Conservation (phyloP, 2,329 filamentous ascomycete genomes). For the Calonectria hawksworthii region DNA sequence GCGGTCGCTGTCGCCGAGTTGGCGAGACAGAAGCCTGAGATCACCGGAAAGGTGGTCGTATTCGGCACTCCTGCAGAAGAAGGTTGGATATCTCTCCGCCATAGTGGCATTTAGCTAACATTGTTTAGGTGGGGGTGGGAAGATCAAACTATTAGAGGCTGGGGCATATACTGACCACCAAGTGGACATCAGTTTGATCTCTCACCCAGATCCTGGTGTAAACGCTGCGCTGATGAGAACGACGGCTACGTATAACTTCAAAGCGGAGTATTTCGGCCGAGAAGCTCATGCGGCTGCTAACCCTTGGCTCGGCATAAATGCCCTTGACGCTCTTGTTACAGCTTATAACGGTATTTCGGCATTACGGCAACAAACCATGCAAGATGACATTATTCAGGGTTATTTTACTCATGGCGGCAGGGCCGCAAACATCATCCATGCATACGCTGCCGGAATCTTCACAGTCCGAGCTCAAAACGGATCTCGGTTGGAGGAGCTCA, state of each 20-base stretch:
- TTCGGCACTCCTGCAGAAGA: constrained; percentile 42
- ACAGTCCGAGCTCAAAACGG: constrained; percentile 61
- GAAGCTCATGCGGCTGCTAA: constrained; percentile 36
- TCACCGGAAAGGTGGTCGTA: constrained; percentile 34
- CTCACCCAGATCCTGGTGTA: constrained; percentile 28
- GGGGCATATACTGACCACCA: constrained; percentile 35
- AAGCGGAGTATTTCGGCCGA: constrained; percentile 32
- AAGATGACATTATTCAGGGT: constrained; percentile 36
- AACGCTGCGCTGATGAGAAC: constrained; percentile 37
- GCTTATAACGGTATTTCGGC: constrained; percentile 38
- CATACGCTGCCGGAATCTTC: constrained; percentile 70
- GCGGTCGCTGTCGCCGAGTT: constrained; percentile 34
- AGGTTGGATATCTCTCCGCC: neutral
- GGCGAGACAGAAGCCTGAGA: constrained; percentile 36
- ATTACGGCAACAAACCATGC: constrained; percentile 38
- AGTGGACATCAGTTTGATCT: constrained; percentile 42
- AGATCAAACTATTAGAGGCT: constrained; percentile 39
- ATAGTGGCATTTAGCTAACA: neutral
- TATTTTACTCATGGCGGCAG: constrained; percentile 37
- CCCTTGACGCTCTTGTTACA: constrained; percentile 38
- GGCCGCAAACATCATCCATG: constrained; percentile 42
- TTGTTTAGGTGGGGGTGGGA: constrained; percentile 28
- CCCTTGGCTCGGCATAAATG: constrained; percentile 40
- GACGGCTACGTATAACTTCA: constrained; percentile 35
- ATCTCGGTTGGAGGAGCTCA: constrained; percentile 36